Evolutionary conservation across 1,284 basidiomycete genomes (phyloP), one percentile per base, ranked within the genome.

Genomic region (Marasmius tenuissimus): DNA sequence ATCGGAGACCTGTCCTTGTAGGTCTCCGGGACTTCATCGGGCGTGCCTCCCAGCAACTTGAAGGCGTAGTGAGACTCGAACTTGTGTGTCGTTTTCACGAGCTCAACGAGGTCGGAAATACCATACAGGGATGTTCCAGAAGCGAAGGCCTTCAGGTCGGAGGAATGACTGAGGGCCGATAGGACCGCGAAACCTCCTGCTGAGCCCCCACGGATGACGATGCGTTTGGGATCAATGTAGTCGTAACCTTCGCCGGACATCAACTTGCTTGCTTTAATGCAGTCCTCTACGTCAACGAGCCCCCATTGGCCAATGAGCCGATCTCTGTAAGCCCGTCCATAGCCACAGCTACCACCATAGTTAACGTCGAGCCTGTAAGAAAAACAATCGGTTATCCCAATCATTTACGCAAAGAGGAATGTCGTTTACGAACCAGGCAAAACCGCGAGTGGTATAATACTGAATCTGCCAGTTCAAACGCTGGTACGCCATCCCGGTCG

Each of bases 321-420:
- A 49, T 86, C 77, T 51, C 85, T 84, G 61, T 62, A 70, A 53
- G 75, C 72, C 3, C 86, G 79, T 0, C 88, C 89, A 65, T 86
- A 88, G 0, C 87, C 87, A 5, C 84, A 85, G 6, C 85, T 88
- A 0, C 90, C 90, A 7, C 88, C 81, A 66, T 89, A 91, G 68
- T 91, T 87, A 14, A 92, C 86, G 61, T 85, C 83, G 22, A 89
- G 72, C 81, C 87, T 88, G 45, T 34, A 58, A 51, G 20, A 16
- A 54, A 35, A 35, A 52, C 45, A 35, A 47, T 52, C 60, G 7
- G 59, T 20, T 42, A 34, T 57, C 14, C 12, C 22, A 2, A 10
- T 49, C 27, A 16, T 20, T 48, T 6, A 52, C n/a, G 33, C 35
- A 50, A 40, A 20, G 58, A 53, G 8, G 18, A 39, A 38, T 1